Conservation (phyloP, 768 basidiomycete genomes). For the Dendrothele bispora region DNA sequence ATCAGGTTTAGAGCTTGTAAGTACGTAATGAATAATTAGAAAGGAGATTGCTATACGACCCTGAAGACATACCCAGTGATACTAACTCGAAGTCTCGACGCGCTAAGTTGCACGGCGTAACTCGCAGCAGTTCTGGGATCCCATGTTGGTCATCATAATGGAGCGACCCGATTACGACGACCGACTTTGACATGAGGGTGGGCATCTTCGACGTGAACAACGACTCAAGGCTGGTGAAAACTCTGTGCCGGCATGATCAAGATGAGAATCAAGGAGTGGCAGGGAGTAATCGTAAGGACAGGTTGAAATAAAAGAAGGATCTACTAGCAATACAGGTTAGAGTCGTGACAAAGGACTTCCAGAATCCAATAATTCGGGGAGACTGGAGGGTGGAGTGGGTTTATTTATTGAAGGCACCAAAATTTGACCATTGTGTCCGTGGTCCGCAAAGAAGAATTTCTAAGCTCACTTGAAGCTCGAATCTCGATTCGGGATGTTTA, state of each 20-base stretch:
- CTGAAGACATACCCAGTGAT: constrained; percentile 1
- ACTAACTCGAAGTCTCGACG: neutral
- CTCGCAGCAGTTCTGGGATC: constrained; percentile 2
- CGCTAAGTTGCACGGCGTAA: constrained; percentile 1
- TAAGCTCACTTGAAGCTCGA: no score
- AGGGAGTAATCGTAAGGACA: no score
- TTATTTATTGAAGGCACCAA: no score
- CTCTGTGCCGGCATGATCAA: neutral
- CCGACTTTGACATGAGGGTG: neutral
- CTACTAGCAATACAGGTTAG: no score
- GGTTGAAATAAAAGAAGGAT: no score
- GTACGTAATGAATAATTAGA: neutral
- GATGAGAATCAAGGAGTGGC: no score
- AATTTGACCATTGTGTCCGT: no score
- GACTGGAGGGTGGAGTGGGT: no score
- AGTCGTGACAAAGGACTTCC: no score
- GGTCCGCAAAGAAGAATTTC: no score
- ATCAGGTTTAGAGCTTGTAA: constrained; percentile 3
- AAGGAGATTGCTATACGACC: neutral
- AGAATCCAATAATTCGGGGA: no score
- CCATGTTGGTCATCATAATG: constrained; percentile 3
- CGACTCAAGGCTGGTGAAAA: constrained; percentile 4
- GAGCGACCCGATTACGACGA: neutral
- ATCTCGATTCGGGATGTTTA: no score
- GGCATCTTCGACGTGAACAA: constrained; percentile 4